Conservation (phyloP, 1,139 yeast species). For the Scheffersomyces illinoinensis region DNA sequence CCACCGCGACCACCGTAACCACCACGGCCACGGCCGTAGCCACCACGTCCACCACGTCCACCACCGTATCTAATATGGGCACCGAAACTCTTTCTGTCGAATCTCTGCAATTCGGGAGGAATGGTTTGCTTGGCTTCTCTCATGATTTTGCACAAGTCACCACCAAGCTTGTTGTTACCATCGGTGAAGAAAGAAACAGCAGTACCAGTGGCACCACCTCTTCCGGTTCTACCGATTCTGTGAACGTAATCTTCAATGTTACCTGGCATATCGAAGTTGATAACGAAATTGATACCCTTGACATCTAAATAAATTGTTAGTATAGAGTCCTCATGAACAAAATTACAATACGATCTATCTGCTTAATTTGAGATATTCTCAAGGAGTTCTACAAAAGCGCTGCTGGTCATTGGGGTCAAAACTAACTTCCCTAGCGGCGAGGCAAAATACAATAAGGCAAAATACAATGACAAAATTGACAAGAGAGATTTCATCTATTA, state of each 20-base stretch:
- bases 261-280: slow-evolving; percentile 97
- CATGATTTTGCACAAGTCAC: slow-evolving; percentile 85
- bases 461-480: not conserved
- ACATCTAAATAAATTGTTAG: slow-evolving; percentile 67
- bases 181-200: slow-evolving; percentile 94
- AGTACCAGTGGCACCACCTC: slow-evolving; percentile 96
- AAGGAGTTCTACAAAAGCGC: not conserved
- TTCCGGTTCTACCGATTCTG: slow-evolving; percentile 97
- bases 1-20: slow-evolving; percentile 45
- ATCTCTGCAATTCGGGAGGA: slow-evolving; percentile 62
- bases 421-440: not conserved
- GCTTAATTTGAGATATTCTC: not conserved
- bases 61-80: slow-evolving; percentile 58
- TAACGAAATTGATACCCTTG: slow-evolving; percentile 90
- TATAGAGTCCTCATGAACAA: slow-evolving; percentile 9
- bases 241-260: slow-evolving; percentile 97
- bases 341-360: not conserved
- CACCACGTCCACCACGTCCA: slow-evolving; percentile 60
- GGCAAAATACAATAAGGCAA: not conserved
- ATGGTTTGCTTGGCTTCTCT: slow-evolving; percentile 93
- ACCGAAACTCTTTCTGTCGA: slow-evolving; percentile 55
- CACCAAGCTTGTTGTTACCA: slow-evolving; percentile 84
- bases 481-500: not conserved
- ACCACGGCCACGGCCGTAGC: slow-evolving; percentile 49
- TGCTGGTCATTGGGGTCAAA: not conserved